These are phyloP conservation scores for Trichophyton rubrum DNA, from an alignment of 2,329 filamentous ascomycete genomes.

Conservation along the genomic window DNA sequence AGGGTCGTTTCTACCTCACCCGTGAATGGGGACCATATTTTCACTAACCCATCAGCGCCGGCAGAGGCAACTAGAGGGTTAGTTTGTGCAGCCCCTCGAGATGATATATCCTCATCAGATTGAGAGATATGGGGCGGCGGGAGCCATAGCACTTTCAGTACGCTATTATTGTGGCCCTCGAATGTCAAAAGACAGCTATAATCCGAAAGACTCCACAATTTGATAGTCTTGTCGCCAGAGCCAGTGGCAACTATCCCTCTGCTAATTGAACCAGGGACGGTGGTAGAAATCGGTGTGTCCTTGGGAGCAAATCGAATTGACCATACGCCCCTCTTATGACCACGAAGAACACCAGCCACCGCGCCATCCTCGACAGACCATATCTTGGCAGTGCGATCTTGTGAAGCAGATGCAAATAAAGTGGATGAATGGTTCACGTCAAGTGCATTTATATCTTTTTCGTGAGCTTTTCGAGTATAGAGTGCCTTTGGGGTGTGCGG, in stretches of 20 bases:
- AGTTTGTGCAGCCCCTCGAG: slow-evolving; percentile 22
- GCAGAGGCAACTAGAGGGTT: slow-evolving; percentile 56
- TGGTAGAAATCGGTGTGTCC: slow-evolving; percentile 61
- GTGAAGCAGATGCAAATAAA: slow-evolving; percentile 91
- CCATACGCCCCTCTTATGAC: slow-evolving; percentile 93
- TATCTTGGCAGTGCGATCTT: slow-evolving; percentile 94
- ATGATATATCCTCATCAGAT: slow-evolving; percentile 20
- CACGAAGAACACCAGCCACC: slow-evolving; percentile 77
- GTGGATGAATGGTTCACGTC: slow-evolving; percentile 61
- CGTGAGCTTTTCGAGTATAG: slow-evolving; percentile 90
- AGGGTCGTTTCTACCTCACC: slow-evolving; percentile 81
- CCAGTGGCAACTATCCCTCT: slow-evolving; percentile 80
- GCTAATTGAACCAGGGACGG: slow-evolving; percentile 55
- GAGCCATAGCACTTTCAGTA: slow-evolving; percentile 88
- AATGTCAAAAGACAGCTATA: slow-evolving; percentile 90
- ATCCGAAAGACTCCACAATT: slow-evolving; percentile 84
- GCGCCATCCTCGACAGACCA: slow-evolving; percentile 87
- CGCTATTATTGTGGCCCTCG: slow-evolving; percentile 90
- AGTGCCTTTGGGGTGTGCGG: slow-evolving; percentile 41
- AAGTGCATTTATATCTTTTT: slow-evolving; percentile 96
- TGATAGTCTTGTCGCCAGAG: slow-evolving; percentile 90
- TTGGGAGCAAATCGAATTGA: slow-evolving; percentile 79
- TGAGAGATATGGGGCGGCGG: slow-evolving; percentile 35
- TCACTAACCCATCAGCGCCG: slow-evolving; percentile 87
- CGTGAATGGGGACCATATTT: slow-evolving; percentile 81